Evolutionary conservation across 345 rosid species (phyloP).

Genomic region (Luvunga scandens): DNA sequence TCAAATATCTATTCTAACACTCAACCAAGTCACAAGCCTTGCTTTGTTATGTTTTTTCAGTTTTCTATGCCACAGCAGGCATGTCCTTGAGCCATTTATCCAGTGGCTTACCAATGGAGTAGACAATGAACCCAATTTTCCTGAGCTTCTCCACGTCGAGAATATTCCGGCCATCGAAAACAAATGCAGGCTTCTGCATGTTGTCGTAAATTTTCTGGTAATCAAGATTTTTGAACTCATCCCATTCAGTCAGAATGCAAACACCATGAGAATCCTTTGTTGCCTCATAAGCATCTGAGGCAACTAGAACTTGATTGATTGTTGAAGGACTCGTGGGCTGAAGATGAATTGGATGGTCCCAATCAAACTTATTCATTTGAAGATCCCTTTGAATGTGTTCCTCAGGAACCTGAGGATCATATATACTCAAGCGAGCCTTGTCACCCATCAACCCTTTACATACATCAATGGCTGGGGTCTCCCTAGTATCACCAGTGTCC

Average conservation of each 20-base stretch:
- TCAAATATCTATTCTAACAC: constrained; percentile 11
- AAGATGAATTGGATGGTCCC: constrained; percentile 66
- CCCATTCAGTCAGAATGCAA: constrained; percentile 71
- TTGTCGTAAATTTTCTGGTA: constrained; percentile 38
- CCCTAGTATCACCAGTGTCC: constrained; percentile 80
- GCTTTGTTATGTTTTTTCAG: neutral
- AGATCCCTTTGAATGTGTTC: constrained; percentile 72
- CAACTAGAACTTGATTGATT: constrained; percentile 45
- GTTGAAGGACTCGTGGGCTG: constrained; percentile 51
- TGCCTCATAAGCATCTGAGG: constrained; percentile 58
- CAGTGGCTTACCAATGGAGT: constrained; percentile 50
- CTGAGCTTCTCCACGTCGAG: constrained; percentile 31
- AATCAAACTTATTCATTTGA: constrained; percentile 65
- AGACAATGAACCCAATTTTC: constrained; percentile 50
- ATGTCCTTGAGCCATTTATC: constrained; percentile 54
- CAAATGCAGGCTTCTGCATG: constrained; percentile 45
- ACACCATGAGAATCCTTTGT: constrained; percentile 59
- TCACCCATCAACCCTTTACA: constrained; percentile 64
- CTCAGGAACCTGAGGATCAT: constrained; percentile 58
- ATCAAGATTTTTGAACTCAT: constrained; percentile 62
- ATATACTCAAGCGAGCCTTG: constrained; percentile 56
- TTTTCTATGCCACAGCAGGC: constrained; percentile 42
- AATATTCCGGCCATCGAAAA: constrained; percentile 46
- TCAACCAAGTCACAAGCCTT: neutral
- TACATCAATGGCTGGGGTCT: constrained; percentile 74